Conservation (phyloP, 2,329 filamentous ascomycete species). For the Onygena corvina region DNA sequence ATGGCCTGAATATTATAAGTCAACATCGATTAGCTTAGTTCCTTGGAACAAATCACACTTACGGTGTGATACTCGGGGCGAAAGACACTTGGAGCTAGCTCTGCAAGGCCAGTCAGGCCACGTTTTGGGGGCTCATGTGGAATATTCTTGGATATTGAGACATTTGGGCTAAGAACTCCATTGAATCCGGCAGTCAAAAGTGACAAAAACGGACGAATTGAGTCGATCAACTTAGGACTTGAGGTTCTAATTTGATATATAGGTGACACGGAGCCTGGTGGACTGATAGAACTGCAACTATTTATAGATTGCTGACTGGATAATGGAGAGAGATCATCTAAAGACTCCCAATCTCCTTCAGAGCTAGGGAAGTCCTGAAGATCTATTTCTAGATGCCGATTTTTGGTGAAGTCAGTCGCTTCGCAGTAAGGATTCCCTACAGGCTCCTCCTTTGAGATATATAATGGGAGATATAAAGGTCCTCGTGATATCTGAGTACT, state of each 20-base stretch:
- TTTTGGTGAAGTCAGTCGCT: too few relatives aligned
- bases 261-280: conserved; percentile 7
- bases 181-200: conserved; percentile 23
- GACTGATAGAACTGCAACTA: conserved; percentile 1
- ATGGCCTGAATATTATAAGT: conserved; percentile 21
- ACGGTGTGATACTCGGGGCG: conserved; percentile 24
- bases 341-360: conserved; percentile 10
- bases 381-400: too few relatives aligned
- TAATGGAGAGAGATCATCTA: conserved; percentile 15
- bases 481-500: not conserved
- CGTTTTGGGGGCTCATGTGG: conserved; percentile 9
- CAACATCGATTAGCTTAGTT: not conserved
- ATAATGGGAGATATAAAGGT: not conserved
- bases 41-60: not conserved
- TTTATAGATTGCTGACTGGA: conserved; percentile 14
- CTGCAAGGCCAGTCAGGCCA: conserved; percentile 18
- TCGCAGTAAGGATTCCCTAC: too few relatives aligned
- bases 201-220: conserved; percentile 8
- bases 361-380: not conserved
- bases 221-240: not conserved
- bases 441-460: not conserved
- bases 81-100: conserved; percentile 24
- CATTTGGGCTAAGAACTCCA: not conserved
- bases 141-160: conserved; percentile 2
- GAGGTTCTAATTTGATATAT: not conserved